Evolutionary conservation across 768 basidiomycete genomes (phyloP).

Genomic region (Cyclocybe cylindracea): DNA sequence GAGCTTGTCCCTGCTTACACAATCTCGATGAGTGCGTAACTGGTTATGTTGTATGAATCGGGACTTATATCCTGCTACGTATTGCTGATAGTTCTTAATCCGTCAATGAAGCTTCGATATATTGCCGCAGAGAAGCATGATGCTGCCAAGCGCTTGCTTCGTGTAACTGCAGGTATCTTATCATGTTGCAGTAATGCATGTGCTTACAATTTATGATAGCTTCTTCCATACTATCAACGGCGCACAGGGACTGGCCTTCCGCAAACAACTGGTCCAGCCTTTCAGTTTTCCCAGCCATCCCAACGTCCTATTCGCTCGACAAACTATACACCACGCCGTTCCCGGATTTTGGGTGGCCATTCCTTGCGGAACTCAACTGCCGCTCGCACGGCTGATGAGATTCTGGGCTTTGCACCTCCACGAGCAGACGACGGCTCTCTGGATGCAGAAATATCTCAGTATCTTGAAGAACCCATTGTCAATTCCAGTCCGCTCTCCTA

Average conservation of each 20-base stretch:
- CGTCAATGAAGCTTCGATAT: conserved; percentile 3
- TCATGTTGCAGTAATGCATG: not conserved
- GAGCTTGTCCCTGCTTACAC: conserved; percentile 22
- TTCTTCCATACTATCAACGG: conserved; percentile 3
- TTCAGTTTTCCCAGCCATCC: too few relatives aligned
- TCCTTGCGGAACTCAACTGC: not conserved
- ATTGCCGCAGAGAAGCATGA: not conserved
- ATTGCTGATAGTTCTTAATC: conserved; percentile 4
- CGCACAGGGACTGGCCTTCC: too few relatives aligned
- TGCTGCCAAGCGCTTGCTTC: not conserved
- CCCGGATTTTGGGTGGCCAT: not conserved
- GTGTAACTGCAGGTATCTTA: not conserved
- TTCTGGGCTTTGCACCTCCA: conserved; percentile 1
- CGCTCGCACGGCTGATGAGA: conserved; percentile 9
- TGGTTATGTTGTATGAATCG: too few relatives aligned
- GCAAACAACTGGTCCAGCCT: too few relatives aligned
- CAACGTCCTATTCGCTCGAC: not conserved
- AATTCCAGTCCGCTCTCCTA: not conserved
- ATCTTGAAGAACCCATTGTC: not conserved
- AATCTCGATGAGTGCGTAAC: conserved; percentile 21
- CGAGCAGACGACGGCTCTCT: not conserved
- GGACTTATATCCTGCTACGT: too few relatives aligned
- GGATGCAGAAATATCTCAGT: conserved; percentile 3
- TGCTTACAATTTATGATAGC: not conserved
- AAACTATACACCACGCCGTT: not conserved